Evolutionary conservation across 441 rosid genomes (phyloP).

Genomic region (Arabidopsis lyrata): DNA sequence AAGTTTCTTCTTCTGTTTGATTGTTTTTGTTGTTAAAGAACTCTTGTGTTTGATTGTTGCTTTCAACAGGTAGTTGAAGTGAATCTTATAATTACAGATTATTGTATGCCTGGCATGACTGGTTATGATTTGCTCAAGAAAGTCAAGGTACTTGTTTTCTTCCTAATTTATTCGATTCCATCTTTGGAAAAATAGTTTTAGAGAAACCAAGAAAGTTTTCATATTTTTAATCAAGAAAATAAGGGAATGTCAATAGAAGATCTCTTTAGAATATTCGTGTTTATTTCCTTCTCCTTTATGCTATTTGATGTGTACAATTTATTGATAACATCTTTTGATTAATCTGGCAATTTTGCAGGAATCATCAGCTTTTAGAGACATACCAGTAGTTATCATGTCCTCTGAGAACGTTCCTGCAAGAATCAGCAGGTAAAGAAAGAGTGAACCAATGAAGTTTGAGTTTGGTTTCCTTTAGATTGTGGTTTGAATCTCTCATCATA

Average conservation of each 20-base stretch:
- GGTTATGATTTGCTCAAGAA: constrained; percentile 79
- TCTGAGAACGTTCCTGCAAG: constrained; percentile 77
- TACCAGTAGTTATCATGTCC: constrained; percentile 77
- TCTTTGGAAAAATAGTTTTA: constrained; percentile 30
- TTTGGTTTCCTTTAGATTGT: not conserved
- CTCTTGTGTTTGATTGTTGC: constrained; percentile 1
- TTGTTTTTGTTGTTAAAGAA: too few species aligned
- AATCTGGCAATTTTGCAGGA: constrained; percentile 49
- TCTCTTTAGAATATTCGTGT: constrained; percentile 24
- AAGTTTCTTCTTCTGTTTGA: not conserved
- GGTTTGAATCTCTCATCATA: not conserved
- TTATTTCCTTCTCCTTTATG: constrained; percentile 7
- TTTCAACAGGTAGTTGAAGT: constrained; percentile 62
- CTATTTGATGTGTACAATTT: constrained; percentile 15
- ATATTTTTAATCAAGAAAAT: constrained; percentile 9
- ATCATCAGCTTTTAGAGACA: constrained; percentile 62
- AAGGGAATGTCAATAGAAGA: constrained; percentile 32
- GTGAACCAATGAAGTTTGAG: constrained; percentile 17
- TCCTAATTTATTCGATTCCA: constrained; percentile 19
- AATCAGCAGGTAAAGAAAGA: constrained; percentile 55
- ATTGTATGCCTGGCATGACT: constrained; percentile 84
- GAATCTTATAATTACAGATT: constrained; percentile 72
- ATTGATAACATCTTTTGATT: constrained; percentile 17
- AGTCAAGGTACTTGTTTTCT: constrained; percentile 60
- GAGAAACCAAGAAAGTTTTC: not conserved